Evolutionary conservation across 148 eudicot species (phyloP).

Genomic region (Chenopodium suecicum): DNA sequence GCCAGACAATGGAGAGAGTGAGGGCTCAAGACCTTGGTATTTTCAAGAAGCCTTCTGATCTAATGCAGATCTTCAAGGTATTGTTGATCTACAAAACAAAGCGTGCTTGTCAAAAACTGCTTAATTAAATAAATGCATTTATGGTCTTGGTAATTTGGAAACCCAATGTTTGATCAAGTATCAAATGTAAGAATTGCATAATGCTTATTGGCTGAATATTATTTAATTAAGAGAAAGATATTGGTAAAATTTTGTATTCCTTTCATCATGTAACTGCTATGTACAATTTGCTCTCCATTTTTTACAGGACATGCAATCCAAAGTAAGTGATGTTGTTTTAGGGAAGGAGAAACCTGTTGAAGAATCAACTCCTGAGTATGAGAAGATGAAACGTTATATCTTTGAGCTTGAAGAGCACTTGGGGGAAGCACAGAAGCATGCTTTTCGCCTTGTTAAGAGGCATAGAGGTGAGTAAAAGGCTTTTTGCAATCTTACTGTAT

Average conservation of each 20-base stretch:
- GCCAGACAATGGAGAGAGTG: conserved; percentile 97
- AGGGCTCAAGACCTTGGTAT: conserved; percentile 77
- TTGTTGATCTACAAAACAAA: not conserved
- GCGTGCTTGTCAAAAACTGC: not conserved
- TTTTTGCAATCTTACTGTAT: not conserved
- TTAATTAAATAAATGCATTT: not conserved
- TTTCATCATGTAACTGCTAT: not conserved
- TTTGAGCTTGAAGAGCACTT: conserved; percentile 94
- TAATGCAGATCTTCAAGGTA: conserved; percentile 94
- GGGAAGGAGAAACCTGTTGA: conserved; percentile 93
- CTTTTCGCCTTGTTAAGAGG: conserved; percentile 85
- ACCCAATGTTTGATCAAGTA: not conserved
- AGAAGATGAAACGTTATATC: conserved; percentile 75
- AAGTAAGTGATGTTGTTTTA: conserved; percentile 86
- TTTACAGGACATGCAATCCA: conserved; percentile 78
- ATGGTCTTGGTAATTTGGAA: not conserved
- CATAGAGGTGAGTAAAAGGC: conserved; percentile 65
- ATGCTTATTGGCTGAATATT: not conserved
- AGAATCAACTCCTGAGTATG: conserved; percentile 85
- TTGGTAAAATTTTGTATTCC: not conserved
- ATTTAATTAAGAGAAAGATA: not conserved
- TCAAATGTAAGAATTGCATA: not conserved
- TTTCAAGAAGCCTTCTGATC: conserved; percentile 81
- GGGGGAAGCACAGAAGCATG: conserved; percentile 96
- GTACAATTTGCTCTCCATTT: not conserved